Percentiles rank a stretch among this genome's conserved stretches.
These are phyloP conservation scores for Mycena citricolor DNA, from an alignment of 1,284 basidiomycete genomes.

Conservation along the genomic window DNA sequence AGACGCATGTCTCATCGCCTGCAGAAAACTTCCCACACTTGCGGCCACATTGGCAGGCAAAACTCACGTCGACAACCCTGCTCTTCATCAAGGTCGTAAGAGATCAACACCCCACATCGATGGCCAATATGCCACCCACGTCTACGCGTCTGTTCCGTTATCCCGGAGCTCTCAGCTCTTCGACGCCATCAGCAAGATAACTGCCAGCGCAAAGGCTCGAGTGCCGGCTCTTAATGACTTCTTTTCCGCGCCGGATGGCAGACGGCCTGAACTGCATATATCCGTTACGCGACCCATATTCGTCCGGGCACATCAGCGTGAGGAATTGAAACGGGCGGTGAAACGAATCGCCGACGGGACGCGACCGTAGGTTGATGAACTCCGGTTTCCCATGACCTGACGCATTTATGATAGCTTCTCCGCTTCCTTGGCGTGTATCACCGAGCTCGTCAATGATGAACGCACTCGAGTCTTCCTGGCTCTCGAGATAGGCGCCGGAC, in stretches of 20 bases:
- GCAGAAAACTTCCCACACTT: slow-evolving; percentile 62
- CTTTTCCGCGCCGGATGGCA: slow-evolving; percentile 27
- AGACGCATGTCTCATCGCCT: too few relatives aligned
- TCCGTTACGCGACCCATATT: slow-evolving; percentile 77
- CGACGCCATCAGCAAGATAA: slow-evolving; percentile 47
- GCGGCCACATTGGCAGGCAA: slow-evolving; percentile 46
- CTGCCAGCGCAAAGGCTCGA: slow-evolving; percentile 42
- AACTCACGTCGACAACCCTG: slow-evolving; percentile 60
- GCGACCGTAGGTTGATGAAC: slow-evolving; percentile 44
- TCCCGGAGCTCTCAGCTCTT: slow-evolving; percentile 41
- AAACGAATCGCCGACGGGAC: slow-evolving; percentile 45
- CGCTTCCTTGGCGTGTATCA: slow-evolving; percentile 68
- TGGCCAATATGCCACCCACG: slow-evolving; percentile 75
- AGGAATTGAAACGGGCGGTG: slow-evolving; percentile 62
- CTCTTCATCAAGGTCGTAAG: slow-evolving; percentile 75
- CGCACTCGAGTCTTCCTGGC: slow-evolving; percentile 72
- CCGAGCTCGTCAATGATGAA: slow-evolving; percentile 76
- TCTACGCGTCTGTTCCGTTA: slow-evolving; percentile 65
- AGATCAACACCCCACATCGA: slow-evolving; percentile 75
- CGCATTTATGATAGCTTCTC: slow-evolving; percentile 56
- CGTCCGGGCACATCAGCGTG: slow-evolving; percentile 73
- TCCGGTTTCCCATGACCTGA: slow-evolving; percentile 11
- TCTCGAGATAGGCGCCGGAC: slow-evolving; percentile 76
- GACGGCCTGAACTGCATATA: slow-evolving; percentile 55
- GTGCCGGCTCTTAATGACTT: slow-evolving; percentile 52